Conservation (phyloP, 371 early-diverging fungal genomes). For the Sporodiniella umbellata region DNA sequence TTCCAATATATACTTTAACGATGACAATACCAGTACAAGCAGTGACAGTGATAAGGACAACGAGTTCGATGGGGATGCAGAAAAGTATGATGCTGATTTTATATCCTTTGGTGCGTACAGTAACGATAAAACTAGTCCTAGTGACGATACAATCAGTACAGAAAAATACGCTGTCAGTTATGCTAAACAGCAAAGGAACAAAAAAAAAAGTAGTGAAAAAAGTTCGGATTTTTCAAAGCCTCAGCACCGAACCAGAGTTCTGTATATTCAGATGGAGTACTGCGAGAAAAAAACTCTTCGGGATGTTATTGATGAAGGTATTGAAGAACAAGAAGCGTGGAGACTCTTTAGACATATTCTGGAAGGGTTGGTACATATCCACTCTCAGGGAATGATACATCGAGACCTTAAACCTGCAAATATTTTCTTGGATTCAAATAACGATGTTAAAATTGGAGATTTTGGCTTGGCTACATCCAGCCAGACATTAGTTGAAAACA, state of each 20-base stretch:
- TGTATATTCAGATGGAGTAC: conserved; percentile 98
- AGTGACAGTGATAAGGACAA: conserved; percentile 37
- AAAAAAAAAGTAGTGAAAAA: conserved; percentile 20
- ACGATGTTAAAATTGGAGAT: conserved; percentile 94
- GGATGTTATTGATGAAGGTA: conserved; percentile 81
- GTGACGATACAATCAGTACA: conserved; percentile 1
- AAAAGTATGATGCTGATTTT: conserved; percentile 17
- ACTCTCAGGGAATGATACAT: conserved; percentile 91
- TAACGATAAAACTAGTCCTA: conserved; percentile 8
- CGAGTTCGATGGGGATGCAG: conserved; percentile 14
- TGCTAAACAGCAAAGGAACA: conserved; percentile 12
- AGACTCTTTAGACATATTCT: conserved; percentile 79
- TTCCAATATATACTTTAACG: conserved; percentile 48
- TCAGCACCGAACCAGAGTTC: conserved; percentile 47
- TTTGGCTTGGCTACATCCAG: conserved; percentile 93
- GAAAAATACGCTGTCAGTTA: conserved; percentile 16
- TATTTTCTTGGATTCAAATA: conserved; percentile 87
- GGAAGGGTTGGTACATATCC: conserved; percentile 85
- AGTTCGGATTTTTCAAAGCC: conserved; percentile 17
- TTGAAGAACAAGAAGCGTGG: conserved; percentile 69
- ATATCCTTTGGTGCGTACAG: conserved; percentile 31
- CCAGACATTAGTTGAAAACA: conserved; percentile 61
- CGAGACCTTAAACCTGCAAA: conserved; percentile 98
- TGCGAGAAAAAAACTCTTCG: conserved; percentile 91
- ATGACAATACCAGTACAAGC: conserved; percentile 21